Evolutionary conservation across 768 basidiomycete species (phyloP), one percentile per base, ranked within the genome.

Genomic region (Trametes villosa): DNA sequence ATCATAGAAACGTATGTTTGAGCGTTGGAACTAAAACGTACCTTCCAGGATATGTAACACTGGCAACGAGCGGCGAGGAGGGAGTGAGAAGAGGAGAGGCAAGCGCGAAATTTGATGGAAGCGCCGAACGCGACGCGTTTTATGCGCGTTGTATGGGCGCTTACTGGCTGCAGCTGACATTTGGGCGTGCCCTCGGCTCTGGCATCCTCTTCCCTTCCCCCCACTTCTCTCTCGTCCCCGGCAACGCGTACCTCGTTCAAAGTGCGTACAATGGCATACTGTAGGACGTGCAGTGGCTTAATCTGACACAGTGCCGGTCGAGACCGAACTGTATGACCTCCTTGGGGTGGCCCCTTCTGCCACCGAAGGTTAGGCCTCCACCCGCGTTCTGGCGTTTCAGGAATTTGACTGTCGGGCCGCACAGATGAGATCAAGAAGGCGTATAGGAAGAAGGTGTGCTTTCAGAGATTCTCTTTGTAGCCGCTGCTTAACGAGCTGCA

Each of bases 361-460:
- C 40, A 84, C 79, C 31, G 88, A 89, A 80, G 88, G 92, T 92
- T 71, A 48, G 76, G 66, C 45, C 50, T 24, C 33, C 42, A 20
- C n/a, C 30, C 30, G 26, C 34, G n/a, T 50, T 52, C 36, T 33
- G 5, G 9, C 2, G 22, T n/a, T 46, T 46, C 59, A 31, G 26
- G 27, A 47, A 48, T 29, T 58, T 74, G 58, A 75, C 48, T 49
- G 45, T 11, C 0, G 18, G 26, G 42, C 45, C 53, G 61, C 57
- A 18, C 64, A 89, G 92, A 81, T 65, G 93, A 98, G 64, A 93
- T 98, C 68, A 96, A 95, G 76, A 92, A 91, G 71, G 95, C 95
- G 17, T 98, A 98, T 72, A 88, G 90, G 72, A 91, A 85, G 78
- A 96, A 95, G 86, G 94, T 92, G 55, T 53, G 77, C 67, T 68